phyloP scores from a whole-genome alignment of 2,329 filamentous ascomycete genomes.

The Ophiostoma tasmaniense region DNA sequence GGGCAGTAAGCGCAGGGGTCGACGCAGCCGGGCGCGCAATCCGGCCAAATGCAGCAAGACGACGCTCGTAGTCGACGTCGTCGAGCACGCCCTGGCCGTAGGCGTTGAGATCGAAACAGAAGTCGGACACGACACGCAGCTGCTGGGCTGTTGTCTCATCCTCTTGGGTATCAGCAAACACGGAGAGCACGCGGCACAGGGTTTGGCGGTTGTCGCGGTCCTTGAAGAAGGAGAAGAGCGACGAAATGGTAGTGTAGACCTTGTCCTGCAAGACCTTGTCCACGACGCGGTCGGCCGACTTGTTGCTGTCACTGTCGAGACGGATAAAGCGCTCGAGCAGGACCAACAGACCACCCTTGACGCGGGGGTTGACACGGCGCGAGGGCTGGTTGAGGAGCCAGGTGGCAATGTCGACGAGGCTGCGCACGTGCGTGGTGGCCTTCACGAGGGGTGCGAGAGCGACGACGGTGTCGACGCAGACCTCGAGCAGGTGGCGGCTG shows the following conservation, averaged over 20 bases:
- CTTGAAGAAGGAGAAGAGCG: constrained; percentile 84
- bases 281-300: not conserved
- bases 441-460: constrained; percentile 63
- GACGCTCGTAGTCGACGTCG: constrained; percentile 78
- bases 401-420: constrained; percentile 69
- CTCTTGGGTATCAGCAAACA: constrained; percentile 52
- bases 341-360: constrained; percentile 70
- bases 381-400: constrained; percentile 81
- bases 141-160: not conserved
- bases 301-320: constrained; percentile 48
- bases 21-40: constrained; percentile 56
- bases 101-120: constrained; percentile 76
- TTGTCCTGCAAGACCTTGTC: constrained; percentile 46
- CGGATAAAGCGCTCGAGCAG: constrained; percentile 76
- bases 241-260: constrained; percentile 66
- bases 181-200: constrained; percentile 62
- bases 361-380: constrained; percentile 69
- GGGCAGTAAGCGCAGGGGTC: constrained; percentile 46
- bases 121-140: constrained; percentile 52
- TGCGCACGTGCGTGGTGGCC: constrained; percentile 59
- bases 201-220: constrained; percentile 68
- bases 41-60: constrained; percentile 64
- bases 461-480: constrained; percentile 72
- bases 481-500: constrained; percentile 67
- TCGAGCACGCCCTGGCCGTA: constrained; percentile 64